phyloP scores from a whole-genome alignment of 2,329 filamentous ascomycete species.

The Chaetomium globosum region DNA sequence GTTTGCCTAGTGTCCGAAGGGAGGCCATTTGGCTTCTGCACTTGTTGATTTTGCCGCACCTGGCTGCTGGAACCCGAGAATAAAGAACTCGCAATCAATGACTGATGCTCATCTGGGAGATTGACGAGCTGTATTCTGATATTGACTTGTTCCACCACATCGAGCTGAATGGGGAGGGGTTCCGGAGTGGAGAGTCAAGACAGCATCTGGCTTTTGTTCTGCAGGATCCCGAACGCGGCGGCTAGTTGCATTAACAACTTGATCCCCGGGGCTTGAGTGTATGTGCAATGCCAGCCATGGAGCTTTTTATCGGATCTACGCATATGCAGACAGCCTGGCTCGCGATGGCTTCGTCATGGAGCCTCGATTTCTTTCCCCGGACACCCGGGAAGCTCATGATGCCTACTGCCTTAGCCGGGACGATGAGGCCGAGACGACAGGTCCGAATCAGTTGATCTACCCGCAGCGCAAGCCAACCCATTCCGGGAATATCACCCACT shows the following conservation, averaged over 20 bases:
- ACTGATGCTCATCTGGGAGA: not conserved
- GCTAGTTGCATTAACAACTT: constrained; percentile 9
- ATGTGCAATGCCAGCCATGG: too few species aligned
- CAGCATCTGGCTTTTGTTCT: constrained; percentile 9
- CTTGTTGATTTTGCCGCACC: not conserved
- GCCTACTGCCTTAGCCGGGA: not conserved
- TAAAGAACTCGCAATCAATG: not conserved
- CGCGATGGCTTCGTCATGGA: constrained; percentile 12
- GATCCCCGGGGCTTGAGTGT: not conserved
- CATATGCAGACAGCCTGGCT: constrained; percentile 6
- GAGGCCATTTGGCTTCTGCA: not conserved
- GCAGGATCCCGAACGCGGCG: constrained; percentile 1
- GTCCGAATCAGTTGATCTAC: not conserved
- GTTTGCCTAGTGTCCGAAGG: not conserved
- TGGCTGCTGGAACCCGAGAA: constrained; percentile 8
- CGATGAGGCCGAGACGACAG: not conserved
- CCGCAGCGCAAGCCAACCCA: not conserved
- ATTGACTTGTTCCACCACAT: constrained; percentile 2
- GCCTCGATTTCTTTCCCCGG: not conserved
- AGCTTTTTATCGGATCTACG: not conserved
- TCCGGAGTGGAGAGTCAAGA: not conserved
- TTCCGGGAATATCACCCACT: not conserved
- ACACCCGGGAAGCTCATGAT: not conserved
- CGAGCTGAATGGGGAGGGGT: not conserved
- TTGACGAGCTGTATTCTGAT: not conserved